Percentiles rank a stretch among this genome's conserved stretches.
Conservation (phyloP, 2,329 filamentous ascomycete species). For the Ceratocystis eucalypticola region DNA sequence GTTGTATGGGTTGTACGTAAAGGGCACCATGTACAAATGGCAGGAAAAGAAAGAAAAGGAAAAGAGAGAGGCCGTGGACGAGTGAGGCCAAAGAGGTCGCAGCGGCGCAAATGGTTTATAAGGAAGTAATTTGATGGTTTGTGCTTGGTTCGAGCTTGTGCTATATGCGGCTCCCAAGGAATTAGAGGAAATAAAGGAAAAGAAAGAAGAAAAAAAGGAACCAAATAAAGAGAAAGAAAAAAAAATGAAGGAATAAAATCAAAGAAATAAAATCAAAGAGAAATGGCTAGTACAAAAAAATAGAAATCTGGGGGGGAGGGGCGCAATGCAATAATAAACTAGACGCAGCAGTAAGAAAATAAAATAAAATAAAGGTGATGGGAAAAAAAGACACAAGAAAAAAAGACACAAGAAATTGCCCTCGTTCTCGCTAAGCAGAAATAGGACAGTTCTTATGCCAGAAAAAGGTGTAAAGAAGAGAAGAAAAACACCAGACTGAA, state of each 20-base stretch:
- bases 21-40: background rate
- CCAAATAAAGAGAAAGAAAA: background rate
- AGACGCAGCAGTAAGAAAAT: background rate
- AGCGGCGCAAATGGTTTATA: conserved; percentile 9
- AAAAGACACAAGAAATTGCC: background rate
- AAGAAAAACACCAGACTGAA: background rate
- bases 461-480: background rate
- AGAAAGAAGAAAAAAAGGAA: background rate
- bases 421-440: background rate
- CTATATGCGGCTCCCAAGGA: conserved; percentile 3
- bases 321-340: background rate
- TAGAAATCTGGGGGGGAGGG: conserved; percentile 2
- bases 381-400: background rate
- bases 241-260: background rate
- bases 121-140: conserved; percentile 6
- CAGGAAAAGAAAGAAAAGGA: background rate
- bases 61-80: conserved; percentile 5
- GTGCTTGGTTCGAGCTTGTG: conserved; percentile 7
- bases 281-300: background rate
- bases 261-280: conserved; percentile 1
- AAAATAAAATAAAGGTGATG: background rate
- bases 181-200: background rate
- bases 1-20: background rate
- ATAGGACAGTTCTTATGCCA: background rate
- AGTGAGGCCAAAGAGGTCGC: background rate